Base-by-base conservation (phyloP, 208 protist genomes). In the Naegleria fowleri region DNA sequence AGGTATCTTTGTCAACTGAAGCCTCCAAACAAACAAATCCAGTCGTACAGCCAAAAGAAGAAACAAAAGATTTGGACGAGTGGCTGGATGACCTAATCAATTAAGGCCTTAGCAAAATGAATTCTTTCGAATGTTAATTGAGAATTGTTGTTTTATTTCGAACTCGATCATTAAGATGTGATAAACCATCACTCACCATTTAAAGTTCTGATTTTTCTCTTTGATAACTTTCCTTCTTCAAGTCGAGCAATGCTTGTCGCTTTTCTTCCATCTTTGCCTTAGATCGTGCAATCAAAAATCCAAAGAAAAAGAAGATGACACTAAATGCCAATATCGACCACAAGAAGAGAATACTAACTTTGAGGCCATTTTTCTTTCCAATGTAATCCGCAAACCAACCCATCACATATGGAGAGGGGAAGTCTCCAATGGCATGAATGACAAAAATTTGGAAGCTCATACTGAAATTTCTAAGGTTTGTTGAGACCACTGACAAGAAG, bases 401-500 rank as follows among this genome's bases (percentile, higher is more conserved):
- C 11, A 91, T n/a, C 16, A 36, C 25, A 88, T 39, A 38, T 3
- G 90, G 90, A 16, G 86, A 91, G 9, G 90, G 90, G 40, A 92
- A 86, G 33, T 92, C 90, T 7, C 90, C 90, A 41, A 92, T 48
- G 7, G 76, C 41, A 36, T 92, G 90, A 39, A 92, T 92, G 25
- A 15, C 9, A 11, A 92, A 58, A 13, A 92, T 92, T 38, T 67
- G 55, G 22, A 92, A 43, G 15, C 55, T n/a, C 83, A 92, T 92
- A 55, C 43, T 52, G 11, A 38, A 43, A 29, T 75, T 91, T 87
- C 91, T 87, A 19, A 90, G 16, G 19, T 91, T 43, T 43, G n/a
- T 7, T 25, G 36, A 40, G 1, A 92, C 91, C 55, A 85, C 36
- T 41, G 58, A 29, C 40, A 92, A 79, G 15, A 90, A 85, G n/a